Evolutionary conservation across 441 rosid genomes (phyloP), one percentile per base, ranked within the genome.

Genomic region (Hura crepitans): DNA sequence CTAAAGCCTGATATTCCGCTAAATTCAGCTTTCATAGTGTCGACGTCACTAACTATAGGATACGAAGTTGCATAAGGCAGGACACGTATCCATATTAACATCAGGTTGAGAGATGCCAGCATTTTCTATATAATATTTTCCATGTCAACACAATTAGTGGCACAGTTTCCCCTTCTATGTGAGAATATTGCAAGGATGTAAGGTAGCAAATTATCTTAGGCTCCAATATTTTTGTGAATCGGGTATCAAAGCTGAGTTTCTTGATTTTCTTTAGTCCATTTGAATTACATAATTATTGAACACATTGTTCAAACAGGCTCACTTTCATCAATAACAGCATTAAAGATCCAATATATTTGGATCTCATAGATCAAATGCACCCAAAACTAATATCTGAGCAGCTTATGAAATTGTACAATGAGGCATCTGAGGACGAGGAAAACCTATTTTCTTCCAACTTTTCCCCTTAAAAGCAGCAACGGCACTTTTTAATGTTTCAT

Each of bases 381-480:
- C 22, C 25, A 47, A 18, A 46, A 20, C 37, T 4, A 5, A 10
- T 10, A 33, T 46, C 56, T 39, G 30, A 18, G 45, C 23, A 46
- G 58, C 60, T 23, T 47, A 27, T 17, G 8, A 17, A 15, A 31
- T 56, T 8, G 18, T 43, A 39, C 33, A 64, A 64, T 56, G 15
- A 51, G 47, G 49, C 67, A 31, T 61, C 28, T 6, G 31, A 68
- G 63, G 51, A 54, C 67, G 68, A 78, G 53, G 67, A 65, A 59
- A 43, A 90, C 99, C 99, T 71, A 93, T 91, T 83, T 85, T 93
- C 84, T 91, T 96, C 98, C 99, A 96, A 80, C 85, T 87, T 82
- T 93, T 96, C 72, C 95, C 99, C 61, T 87, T 91, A 70, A 63
- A 87, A 49, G 73, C 79, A 60, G 85, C 81, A 74, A 93, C 98